Base-by-base conservation (phyloP, 176 grass and related monocot species). In the Pontederia crassipes region DNA sequence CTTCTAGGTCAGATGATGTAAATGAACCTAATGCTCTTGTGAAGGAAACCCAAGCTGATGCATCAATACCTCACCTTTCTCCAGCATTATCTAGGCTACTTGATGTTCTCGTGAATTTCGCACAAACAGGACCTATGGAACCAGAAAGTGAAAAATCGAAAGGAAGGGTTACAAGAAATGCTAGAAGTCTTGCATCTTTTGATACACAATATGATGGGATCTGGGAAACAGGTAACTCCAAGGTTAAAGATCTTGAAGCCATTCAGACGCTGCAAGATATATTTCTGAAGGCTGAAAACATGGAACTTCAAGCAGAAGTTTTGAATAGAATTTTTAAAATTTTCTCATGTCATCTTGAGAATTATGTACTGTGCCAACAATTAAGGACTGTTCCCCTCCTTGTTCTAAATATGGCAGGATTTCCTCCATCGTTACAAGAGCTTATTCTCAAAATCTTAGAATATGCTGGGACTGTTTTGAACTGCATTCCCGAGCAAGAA, bases 291-390 rank as follows among this genome's bases (percentile, higher is more conserved):
- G 94, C 94, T 50, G 88, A 99, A 58, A 99, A 99, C 73, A 71
- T 88, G 49, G 88, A 99, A 80, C 86, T 93, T 46, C 88, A 99
- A 76, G 88, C 84, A 46, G 94, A 99, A 77, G 94, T 99, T 71
- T 79, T 99, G 45, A 93, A 99, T 76, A 88, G 94, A 89, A 89
- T 99, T 84, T 99, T 99, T 68, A 99, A 93, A 74, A 92, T 99
- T 75, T 99, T 99, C 74, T 99, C 94, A 3, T 89, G 94, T 52
- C 94, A 99, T 82, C 81, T 93, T 74, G 94, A 99, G 71, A 99
- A 99, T 61, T 99, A 99, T 65, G 86, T 81, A 68, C 67, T 99
- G 51, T 99, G 94, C 66, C 94, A 99, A 74, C 84, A 93, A 74
- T 72, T 99, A 15, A 79, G 94, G n/a, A 99, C 94, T 52, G 82